phyloP scores from a whole-genome alignment of 805 yeast genomes.

The Candida parachauliodes region DNA sequence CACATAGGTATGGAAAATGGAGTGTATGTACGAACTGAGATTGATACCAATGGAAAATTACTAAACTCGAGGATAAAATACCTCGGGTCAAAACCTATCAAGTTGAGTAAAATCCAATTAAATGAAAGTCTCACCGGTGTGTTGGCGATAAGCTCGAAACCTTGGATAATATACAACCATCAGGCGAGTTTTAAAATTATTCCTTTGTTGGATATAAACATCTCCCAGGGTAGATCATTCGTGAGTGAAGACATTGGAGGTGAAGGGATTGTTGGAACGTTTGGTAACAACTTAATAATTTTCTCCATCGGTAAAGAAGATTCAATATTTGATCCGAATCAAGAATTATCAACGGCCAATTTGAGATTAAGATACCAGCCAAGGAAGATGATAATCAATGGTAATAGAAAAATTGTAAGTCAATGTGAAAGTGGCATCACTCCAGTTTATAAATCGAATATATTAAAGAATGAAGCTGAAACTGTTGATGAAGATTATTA shows the following conservation, averaged over 20 bases:
- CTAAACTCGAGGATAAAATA: slow-evolving; percentile 66
- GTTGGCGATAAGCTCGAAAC: slow-evolving; percentile 49
- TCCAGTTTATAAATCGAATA: slow-evolving; percentile 24
- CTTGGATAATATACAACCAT: slow-evolving; percentile 51
- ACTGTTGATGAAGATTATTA: slow-evolving; percentile 28
- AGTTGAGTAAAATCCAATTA: slow-evolving; percentile 36
- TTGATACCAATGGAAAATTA: slow-evolving; percentile 61
- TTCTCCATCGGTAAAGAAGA: slow-evolving; percentile 48
- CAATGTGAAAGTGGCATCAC: slow-evolving; percentile 43
- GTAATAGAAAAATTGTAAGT: slow-evolving; percentile 34
- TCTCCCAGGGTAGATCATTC: slow-evolving; percentile 50
- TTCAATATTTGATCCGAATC: slow-evolving; percentile 20
- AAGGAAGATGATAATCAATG: slow-evolving; percentile 28
- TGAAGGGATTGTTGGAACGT: slow-evolving; percentile 64
- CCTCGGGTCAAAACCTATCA: slow-evolving; percentile 66
- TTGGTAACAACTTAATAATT: slow-evolving; percentile 49
- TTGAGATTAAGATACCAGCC: slow-evolving; percentile 52
- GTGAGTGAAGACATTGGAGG: slow-evolving; percentile 57
- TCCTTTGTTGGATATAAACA: slow-evolving; percentile 43
- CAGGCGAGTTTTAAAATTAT: slow-evolving; percentile 37
- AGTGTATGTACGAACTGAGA: slow-evolving; percentile 59
- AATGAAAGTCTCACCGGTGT: slow-evolving; percentile 25
- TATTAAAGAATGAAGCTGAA: neutral
- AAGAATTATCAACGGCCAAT: slow-evolving; percentile 25
- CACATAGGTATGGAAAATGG: slow-evolving; percentile 88